A percentile compares a stretch with the other conserved stretches of the same genome.
phyloP scores from a whole-genome alignment of 169 alveolate species.

The Eimeria sp. region DNA sequence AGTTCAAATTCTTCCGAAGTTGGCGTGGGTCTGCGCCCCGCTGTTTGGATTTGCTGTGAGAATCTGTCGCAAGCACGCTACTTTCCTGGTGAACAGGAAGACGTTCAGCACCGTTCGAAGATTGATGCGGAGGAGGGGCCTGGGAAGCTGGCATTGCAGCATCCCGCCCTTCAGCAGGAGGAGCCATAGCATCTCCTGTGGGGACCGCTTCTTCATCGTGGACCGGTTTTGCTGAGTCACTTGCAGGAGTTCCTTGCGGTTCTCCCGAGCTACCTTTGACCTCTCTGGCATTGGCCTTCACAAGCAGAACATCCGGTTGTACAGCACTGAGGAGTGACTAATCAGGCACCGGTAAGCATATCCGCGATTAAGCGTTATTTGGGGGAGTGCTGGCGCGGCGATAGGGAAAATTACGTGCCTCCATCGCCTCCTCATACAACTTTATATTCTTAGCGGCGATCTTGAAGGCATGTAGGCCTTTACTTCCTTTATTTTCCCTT shows the following conservation, averaged over 20 bases:
- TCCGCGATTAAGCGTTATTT: not conserved
- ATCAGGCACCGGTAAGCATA: not conserved
- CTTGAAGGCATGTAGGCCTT: not conserved
- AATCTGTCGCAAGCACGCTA: not conserved
- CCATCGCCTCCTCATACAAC: slow-evolving; percentile 21
- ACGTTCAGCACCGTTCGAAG: not conserved
- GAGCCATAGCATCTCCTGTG: not conserved
- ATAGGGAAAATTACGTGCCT: slow-evolving; percentile 12
- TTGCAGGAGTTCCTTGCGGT: not conserved
- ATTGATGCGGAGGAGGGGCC: not conserved
- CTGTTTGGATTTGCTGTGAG: not conserved
- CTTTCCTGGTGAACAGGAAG: slow-evolving; percentile 15
- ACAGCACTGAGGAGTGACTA: not conserved
- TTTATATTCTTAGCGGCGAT: not conserved
- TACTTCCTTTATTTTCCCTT: too few species aligned
- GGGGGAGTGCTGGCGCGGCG: not conserved
- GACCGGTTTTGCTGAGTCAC: not conserved
- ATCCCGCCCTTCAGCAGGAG: not conserved
- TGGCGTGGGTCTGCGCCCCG: not conserved
- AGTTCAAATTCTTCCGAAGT: not conserved
- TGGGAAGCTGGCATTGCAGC: not conserved
- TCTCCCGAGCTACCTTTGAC: not conserved
- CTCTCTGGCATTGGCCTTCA: not conserved
- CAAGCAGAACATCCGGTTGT: slow-evolving; percentile 1
- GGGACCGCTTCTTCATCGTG: not conserved